phyloP scores from a whole-genome alignment of 2,329 filamentous ascomycete species.

The Penicillium sp. region DNA sequence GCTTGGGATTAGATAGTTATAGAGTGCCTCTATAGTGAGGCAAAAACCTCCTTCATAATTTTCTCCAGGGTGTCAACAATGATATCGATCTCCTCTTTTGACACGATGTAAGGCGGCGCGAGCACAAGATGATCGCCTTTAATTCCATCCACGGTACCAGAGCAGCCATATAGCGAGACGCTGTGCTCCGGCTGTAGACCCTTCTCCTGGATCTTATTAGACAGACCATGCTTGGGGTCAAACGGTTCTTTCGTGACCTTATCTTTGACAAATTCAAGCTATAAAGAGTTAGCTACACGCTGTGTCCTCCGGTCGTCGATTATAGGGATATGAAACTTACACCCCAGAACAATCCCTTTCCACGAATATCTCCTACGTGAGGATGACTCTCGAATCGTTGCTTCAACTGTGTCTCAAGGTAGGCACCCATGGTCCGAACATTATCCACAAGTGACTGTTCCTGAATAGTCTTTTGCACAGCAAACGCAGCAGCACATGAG shows the following conservation, averaged over 20 bases:
- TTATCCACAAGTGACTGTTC: slow-evolving; percentile 53
- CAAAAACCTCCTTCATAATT: slow-evolving; percentile 48
- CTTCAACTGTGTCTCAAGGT: slow-evolving; percentile 38
- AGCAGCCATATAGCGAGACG: slow-evolving; percentile 56
- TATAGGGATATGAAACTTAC: slow-evolving; percentile 33
- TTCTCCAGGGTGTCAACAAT: slow-evolving; percentile 46
- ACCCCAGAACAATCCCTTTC: slow-evolving; percentile 52
- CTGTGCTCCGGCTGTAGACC: slow-evolving; percentile 39
- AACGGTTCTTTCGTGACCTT: slow-evolving; percentile 50
- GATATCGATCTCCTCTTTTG: slow-evolving; percentile 46
- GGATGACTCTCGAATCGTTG: slow-evolving; percentile 39
- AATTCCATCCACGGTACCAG: slow-evolving; percentile 52
- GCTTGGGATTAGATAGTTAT: no score
- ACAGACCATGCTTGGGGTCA: slow-evolving; percentile 38
- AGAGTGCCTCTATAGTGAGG: background rate
- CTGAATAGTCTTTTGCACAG: slow-evolving; percentile 52
- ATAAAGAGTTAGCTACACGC: background rate
- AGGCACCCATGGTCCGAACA: slow-evolving; percentile 46
- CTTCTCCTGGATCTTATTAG: slow-evolving; percentile 44
- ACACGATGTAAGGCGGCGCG: slow-evolving; percentile 60
- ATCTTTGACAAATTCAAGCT: slow-evolving; percentile 52
- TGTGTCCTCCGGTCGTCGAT: background rate
- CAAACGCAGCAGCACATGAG: slow-evolving; percentile 51
- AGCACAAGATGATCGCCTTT: slow-evolving; percentile 62
- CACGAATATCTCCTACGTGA: slow-evolving; percentile 51